Base-by-base conservation (phyloP, 129 eudicot genomes). In the Pittosporum tobira region DNA sequence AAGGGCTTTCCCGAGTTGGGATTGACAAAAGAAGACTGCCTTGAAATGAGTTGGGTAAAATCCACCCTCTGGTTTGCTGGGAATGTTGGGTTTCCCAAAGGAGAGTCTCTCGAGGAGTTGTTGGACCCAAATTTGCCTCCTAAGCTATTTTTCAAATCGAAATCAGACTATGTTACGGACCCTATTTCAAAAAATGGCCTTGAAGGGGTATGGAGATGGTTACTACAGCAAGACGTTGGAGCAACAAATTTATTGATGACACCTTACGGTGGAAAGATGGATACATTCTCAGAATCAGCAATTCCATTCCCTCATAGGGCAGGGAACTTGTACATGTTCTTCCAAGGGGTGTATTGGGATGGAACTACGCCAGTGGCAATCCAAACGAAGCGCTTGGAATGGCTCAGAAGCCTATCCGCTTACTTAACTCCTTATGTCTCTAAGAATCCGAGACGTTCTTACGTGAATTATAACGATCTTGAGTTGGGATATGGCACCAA, bases 1-100 rank as follows among this genome's bases (percentile, higher is more conserved):
- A 18, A 40, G 45, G 51, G 43, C 5, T 77, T 84, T 66, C 84
- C 88, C 2, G 69, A 84, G 57, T 44, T 84, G 51, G 81, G 80
- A n/a, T n/a, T n/a, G n/a, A n/a, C n/a, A n/a, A n/a, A n/a, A n/a
- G n/a, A n/a, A n/a, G n/a, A n/a, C n/a, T 80, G 81, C 49, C 51
- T 16, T 6, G 84, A 84, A 54, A 80, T 67, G 79, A 84, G 71
- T 59, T 84, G 94, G 94, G 77, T 77, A 18, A 76, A 84, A 7
- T 70, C 84, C 0, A 71, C 66, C 30, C 57, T 80, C n/a, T n/a
- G n/a, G n/a, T n/a, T n/a, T n/a, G n/a, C n/a, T n/a, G n/a, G n/a
- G n/a, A n/a, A n/a, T n/a, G n/a, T n/a, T n/a, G n/a, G n/a, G n/a
- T n/a, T n/a, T n/a, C n/a, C n/a, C n/a, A n/a, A n/a, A n/a, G n/a